These are phyloP conservation scores for Kernera saxatilis DNA, from an alignment of 345 rosid genomes.

Conservation along the genomic window DNA sequence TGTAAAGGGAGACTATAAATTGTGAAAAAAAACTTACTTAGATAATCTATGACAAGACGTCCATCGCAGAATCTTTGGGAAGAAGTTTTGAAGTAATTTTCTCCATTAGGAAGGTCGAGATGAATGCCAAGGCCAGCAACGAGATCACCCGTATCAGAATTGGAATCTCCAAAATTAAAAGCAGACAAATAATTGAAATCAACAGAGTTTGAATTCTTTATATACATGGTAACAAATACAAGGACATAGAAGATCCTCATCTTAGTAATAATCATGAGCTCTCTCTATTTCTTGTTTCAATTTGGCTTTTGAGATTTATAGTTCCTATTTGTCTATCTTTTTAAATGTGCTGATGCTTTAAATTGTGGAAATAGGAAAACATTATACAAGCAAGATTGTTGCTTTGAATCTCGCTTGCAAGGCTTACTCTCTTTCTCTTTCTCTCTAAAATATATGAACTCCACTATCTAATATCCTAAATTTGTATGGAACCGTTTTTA, in stretches of 20 bases:
- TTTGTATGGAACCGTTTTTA: no score
- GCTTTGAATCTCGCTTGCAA: slow-evolving; percentile 26
- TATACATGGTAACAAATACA: neutral
- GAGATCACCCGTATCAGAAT: slow-evolving; percentile 59
- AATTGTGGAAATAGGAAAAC: slow-evolving; percentile 24
- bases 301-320: neutral
- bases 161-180: slow-evolving; percentile 75
- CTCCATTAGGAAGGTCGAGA: slow-evolving; percentile 44
- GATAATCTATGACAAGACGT: slow-evolving; percentile 53
- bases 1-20: neutral
- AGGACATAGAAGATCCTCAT: slow-evolving; percentile 12
- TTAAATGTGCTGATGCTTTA: slow-evolving; percentile 6
- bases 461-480: no score
- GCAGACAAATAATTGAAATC: slow-evolving; percentile 43
- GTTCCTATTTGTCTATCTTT: neutral
- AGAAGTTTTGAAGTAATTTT: slow-evolving; percentile 41
- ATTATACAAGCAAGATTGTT: slow-evolving; percentile 26
- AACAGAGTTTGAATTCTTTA: slow-evolving; percentile 18
- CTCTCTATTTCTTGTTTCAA: neutral
- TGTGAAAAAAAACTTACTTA: slow-evolving; percentile 32
- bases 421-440: neutral
- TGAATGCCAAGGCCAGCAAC: slow-evolving; percentile 45
- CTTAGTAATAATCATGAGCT: neutral
- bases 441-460: no score
- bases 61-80: slow-evolving; percentile 65